Conservation (phyloP, 441 rosid species). For the Gossypium schwendimanii region DNA sequence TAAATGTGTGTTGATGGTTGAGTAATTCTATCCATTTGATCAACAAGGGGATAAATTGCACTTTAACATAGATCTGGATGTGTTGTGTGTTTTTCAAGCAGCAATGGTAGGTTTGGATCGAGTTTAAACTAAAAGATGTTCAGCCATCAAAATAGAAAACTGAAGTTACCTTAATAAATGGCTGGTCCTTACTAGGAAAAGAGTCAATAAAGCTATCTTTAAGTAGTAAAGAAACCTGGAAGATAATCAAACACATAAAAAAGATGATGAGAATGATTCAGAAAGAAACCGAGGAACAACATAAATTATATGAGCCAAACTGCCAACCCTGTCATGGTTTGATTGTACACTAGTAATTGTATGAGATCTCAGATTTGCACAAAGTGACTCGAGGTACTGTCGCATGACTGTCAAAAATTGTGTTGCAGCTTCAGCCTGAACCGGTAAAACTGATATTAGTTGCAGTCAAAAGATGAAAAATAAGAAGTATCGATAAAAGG, state of each 20-base stretch:
- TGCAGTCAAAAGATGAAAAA: not conserved
- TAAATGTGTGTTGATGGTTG: not conserved
- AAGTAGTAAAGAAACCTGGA: constrained; percentile 87
- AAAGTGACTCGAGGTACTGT: constrained; percentile 76
- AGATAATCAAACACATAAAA: constrained; percentile 8
- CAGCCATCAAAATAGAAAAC: not conserved
- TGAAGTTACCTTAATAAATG: constrained; percentile 69
- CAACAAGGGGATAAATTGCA: not conserved
- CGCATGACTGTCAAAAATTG: constrained; percentile 63
- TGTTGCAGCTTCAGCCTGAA: constrained; percentile 71
- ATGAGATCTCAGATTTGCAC: constrained; percentile 72
- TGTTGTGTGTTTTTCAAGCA: not conserved
- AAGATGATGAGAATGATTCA: constrained; percentile 1
- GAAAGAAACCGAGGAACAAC: not conserved
- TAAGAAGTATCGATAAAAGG: not conserved
- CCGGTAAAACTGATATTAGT: not conserved
- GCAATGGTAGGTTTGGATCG: not conserved
- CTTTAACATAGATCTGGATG: no score
- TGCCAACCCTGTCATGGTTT: constrained; percentile 77
- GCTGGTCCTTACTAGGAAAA: constrained; percentile 62
- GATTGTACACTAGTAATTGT: constrained; percentile 94
- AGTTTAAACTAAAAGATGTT: not conserved
- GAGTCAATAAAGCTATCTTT: constrained; percentile 94
- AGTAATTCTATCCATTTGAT: not conserved
- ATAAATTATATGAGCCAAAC: constrained; percentile 7